Conservation (phyloP, 1,284 basidiomycete species). For the Fomitopsis schrenkii region DNA sequence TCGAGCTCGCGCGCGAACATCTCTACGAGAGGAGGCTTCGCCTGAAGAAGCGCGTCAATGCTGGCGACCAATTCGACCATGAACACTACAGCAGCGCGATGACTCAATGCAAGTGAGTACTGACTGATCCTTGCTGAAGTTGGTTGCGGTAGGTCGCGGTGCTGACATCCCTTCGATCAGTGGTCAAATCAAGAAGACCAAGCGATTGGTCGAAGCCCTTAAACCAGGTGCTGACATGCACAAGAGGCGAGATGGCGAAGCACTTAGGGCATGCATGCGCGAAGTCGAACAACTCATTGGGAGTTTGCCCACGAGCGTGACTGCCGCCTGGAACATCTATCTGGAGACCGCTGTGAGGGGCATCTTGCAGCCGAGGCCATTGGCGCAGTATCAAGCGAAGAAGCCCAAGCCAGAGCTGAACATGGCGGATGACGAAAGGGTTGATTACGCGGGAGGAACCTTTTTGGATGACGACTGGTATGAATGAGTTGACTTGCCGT, state of each 20-base stretch:
- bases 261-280: not conserved
- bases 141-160: too few species aligned
- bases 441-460: not conserved
- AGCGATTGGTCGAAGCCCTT: not conserved
- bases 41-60: not conserved
- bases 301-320: slow-evolving; percentile 11
- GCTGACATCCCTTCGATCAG: not conserved
- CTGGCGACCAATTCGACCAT: not conserved
- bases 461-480: not conserved
- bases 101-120: not conserved
- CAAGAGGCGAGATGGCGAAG: not conserved
- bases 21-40: slow-evolving; percentile 28
- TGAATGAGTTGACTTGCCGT: not conserved
- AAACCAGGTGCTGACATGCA: slow-evolving; percentile 1
- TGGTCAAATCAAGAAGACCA: not conserved
- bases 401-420: slow-evolving; percentile 11
- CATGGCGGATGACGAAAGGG: not conserved
- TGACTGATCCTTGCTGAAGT: not conserved
- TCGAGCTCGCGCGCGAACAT: slow-evolving; percentile 32
- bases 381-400: slow-evolving; percentile 17
- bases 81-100: not conserved
- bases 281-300: slow-evolving; percentile 2
- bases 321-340: slow-evolving; percentile 18
- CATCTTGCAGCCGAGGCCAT: slow-evolving; percentile 16
- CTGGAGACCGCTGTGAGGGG: slow-evolving; percentile 21